Evolutionary conservation across 164 flowering plant genomes (phyloP), one percentile per base, ranked within the genome.

Genomic region (Vitis riparia): DNA sequence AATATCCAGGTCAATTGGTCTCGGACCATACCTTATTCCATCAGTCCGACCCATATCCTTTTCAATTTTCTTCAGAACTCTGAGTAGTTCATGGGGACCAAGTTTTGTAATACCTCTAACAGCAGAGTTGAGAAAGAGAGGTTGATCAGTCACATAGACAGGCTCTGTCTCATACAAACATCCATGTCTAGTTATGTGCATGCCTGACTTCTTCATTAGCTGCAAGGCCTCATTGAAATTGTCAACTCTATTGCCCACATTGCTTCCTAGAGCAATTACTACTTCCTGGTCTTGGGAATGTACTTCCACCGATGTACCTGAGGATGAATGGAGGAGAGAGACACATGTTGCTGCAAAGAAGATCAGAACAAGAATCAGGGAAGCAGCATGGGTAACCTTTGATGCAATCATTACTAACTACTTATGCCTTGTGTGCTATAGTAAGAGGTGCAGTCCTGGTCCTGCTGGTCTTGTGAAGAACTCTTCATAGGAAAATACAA

Each of bases 181-280:
- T 50, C 78, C 91, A 71, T 96, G 98, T 65, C 94, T 87, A 4
- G 76, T 85, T 16, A 96, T 79, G 5, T 75, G 56, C 23, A 93
- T 82, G 37, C 97, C 99, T 0, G 84, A 83, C 48, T 76, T 78
- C 70, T 77, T 93, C 98, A 96, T 89, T 55, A 83, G 55, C 17
- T 55, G 69, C 69, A 93, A 79, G 19, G 97, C 99, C 71, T 92
- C 83, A 66, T 86, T 78, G 70, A 96, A 91, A 70, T 95, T 90
- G 14, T 74, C 55, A 65, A 91, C 52, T 59, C 95, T 82, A 75
- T 93, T 73, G 10, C 99, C 99, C 51, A 95, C 87, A 84, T 96
- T 96, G 83, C 98, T 91, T 63, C 99, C 99, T 57, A 96, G 68
- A 60, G 98, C 99, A 84, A 93, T 91, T 69, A 91, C 91, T 3